Conservation (phyloP, 495 filamentous ascomycete genomes). For the Paragyromitra xinjiangensis region DNA sequence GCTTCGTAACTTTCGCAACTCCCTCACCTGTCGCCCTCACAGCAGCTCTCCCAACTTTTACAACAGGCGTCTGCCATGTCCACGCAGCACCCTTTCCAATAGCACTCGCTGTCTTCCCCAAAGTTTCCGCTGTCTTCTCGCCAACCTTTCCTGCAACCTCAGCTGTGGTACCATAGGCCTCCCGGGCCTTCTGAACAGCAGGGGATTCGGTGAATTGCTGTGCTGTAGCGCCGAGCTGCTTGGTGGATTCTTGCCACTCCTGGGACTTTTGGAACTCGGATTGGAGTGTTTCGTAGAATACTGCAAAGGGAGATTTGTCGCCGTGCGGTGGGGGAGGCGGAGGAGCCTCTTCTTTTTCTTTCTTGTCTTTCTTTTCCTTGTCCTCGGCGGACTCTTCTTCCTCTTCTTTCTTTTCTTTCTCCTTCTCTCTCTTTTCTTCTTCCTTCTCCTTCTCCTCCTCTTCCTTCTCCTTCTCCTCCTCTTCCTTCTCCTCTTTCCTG, state of each 20-base stretch:
- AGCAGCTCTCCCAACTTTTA: slow-evolving; percentile 89
- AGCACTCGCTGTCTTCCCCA: slow-evolving; percentile 84
- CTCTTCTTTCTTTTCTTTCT: slow-evolving; percentile 62
- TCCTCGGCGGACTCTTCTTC: slow-evolving; percentile 64
- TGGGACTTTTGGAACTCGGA: slow-evolving; percentile 95
- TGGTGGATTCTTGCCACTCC: slow-evolving; percentile 98
- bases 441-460: slow-evolving; percentile 22
- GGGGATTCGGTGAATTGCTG: slow-evolving; percentile 95
- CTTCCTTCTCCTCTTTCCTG: slow-evolving; percentile 54
- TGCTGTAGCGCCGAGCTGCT: slow-evolving; percentile 85
- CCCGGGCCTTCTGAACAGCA: slow-evolving; percentile 82
- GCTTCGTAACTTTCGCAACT: slow-evolving; percentile 90
- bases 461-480: slow-evolving; percentile 59
- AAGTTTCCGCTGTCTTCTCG: slow-evolving; percentile 74
- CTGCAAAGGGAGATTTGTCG: slow-evolving; percentile 97
- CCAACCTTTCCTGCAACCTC: slow-evolving; percentile 71
- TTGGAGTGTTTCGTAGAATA: slow-evolving; percentile 94
- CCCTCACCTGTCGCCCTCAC: slow-evolving; percentile 84
- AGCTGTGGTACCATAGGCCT: slow-evolving; percentile 84
- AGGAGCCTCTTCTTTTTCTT: slow-evolving; percentile 73
- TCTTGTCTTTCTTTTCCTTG: slow-evolving; percentile 60
- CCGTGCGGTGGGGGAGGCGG: slow-evolving; percentile 91
- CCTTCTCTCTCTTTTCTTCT: slow-evolving; percentile 59
- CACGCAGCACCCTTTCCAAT: slow-evolving; percentile 89
- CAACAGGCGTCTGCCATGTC: slow-evolving; percentile 95